Evolutionary conservation across 2,329 filamentous ascomycete genomes (phyloP), one percentile per base, ranked within the genome.

Genomic region (Fusarium drepaniforme): DNA sequence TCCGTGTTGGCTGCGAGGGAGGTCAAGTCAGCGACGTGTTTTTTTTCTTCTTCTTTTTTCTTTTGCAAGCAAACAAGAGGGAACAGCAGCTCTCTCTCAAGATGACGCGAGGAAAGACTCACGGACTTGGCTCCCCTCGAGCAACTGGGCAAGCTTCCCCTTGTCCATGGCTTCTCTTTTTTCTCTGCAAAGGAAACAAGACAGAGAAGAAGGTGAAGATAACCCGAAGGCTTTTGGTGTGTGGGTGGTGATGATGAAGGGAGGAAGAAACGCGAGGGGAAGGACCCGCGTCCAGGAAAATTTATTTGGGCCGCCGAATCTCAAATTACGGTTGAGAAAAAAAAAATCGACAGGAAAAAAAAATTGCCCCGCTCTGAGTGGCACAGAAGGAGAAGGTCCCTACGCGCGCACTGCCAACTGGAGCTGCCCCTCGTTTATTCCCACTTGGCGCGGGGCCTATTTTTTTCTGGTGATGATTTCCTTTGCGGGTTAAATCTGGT

Each of bases 41-140:
- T 28, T 16, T 66, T 62, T 8, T 12, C 21, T 2, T 64, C 60
- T 44, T 40, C 21, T 1, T 35, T 35, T 12, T 33, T 46, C 12
- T n/a, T 42, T 23, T 49, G 21, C 42, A 8, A 16, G 33, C 18
- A 49, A 37, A 38, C 60, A 49, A 57, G 62, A 68, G 33, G 62
- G 64, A 56, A 64, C 63, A 68, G 64, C 38, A 68, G 64, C 38
- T 35, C 9, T 61, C 37, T 40, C 16, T 40, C 37, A 40, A 18
- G 44, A 23, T 33, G 58, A 49, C 61, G 67, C 30, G 62, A 70
- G 69, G 69, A 64, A 33, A 60, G 25, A 91, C 93, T 87, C 87
- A 97, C 94, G 95, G 84, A 95, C 92, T 85, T 97, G 90, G 80
- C 96, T 92, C 86, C 94, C 93, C 89, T 97, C 91, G 83, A 98